Evolutionary conservation across 768 basidiomycete species (phyloP), one percentile per base, ranked within the genome.

Genomic region (Asterophora lycoperdoides): DNA sequence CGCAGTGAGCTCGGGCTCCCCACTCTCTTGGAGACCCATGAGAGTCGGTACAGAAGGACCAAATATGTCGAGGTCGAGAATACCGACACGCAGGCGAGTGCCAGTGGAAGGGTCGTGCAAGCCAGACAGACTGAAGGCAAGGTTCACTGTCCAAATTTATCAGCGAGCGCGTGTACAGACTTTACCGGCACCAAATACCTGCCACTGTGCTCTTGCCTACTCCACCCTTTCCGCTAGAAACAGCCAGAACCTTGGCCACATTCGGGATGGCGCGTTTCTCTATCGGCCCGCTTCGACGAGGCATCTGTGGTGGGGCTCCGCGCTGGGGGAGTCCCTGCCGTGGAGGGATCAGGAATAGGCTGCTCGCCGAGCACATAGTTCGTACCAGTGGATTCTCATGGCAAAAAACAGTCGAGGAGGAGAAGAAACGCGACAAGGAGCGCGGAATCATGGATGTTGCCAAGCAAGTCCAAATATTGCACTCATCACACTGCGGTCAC

Each of bases 41-140:
- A 99, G 72, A 15, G 87, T 95, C 0, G 95, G 95, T 38, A 95
- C 74, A 0, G 92, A 94, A 1, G 95, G 95, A 0, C 95, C 95
- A 58, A 96, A 97, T 38, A 99, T 84, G 64, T 99, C 95, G 8
- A 99, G 78, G 67, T 99, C 95, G 0, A 99, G 76, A 15, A 98
- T 68, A 0, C 95, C 95, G 2, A 98, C 82, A 28, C 86, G 79
- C 11, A 83, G 73, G 11, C 73, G 72, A 3, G 63, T 48, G 29
- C 69, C 63, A 1, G 70, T 62, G 5, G 52, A 49, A 4, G 64
- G 58, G 43, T 68, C 61, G 33, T 68, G 71, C 17, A 66, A 65
- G 56, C 76, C 67, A 5, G 82, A 84, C 14, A 89, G 79, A 8
- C 82, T 80, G 51, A 86, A 86, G 4, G 89, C 92, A 15, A 93